Base-by-base conservation (phyloP, 2,329 filamentous ascomycete genomes). In the Mycosphaerella arachidis region DNA sequence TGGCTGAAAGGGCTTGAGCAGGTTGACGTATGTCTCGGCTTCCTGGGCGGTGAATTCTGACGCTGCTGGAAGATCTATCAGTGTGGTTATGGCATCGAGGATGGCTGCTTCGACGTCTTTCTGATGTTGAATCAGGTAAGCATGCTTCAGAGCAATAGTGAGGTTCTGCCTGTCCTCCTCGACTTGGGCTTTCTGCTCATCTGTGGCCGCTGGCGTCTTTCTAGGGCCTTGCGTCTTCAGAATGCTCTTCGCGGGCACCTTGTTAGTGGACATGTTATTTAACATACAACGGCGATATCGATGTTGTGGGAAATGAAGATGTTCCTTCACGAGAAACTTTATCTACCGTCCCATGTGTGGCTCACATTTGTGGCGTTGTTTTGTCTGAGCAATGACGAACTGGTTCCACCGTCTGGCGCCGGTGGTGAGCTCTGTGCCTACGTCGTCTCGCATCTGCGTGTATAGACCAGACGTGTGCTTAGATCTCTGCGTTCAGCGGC, bases 71-170 rank as follows among this genome's bases (percentile, higher is more conserved):
- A 82, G 79, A 58, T 84, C 86, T 64, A 90, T 85, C 4, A 96
- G 86, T 13, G 83, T 78, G 67, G 96, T 83, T 62, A 93, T 85
- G 68, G 82, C 81, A 65, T 87, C 81, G 58, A 92, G 81, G 65
- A 97, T 93, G 63, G 86, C 77, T 43, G 84, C 78, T 76, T 96
- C 88, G 65, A 90, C 82, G 53, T 89, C 85, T 74, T 93, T 95
- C 70, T 89, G 90, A 67, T 90, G 82, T 75, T 96, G 89, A 55
- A 97, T 86, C 57, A 91, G 84, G 66, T 83, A 83, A 46, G 93
- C 93, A 78, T 97, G 92, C 70, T 91, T 85, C 60, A 94, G 77
- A 53, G 92, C 93, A 58, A 91, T 82, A 60, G 87, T 83, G n/a
- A 77, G 75, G 67, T 80, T 76, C 67, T 74, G 73, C 60, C 73